phyloP scores from a whole-genome alignment of 2,329 filamentous ascomycete genomes.

The Teratosphaeriaceae sp. region DNA sequence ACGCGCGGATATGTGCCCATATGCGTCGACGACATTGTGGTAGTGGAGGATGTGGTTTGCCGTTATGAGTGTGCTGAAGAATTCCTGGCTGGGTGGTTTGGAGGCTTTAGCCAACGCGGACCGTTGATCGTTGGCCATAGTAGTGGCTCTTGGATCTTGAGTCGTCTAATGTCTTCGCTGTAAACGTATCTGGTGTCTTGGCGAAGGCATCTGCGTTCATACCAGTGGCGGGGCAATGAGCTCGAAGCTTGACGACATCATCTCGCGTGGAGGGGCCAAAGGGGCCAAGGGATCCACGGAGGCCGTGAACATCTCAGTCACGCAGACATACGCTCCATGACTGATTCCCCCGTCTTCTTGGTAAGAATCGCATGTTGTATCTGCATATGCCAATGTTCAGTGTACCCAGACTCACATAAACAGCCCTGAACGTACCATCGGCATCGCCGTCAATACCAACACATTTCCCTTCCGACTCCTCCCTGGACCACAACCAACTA shows the following conservation, averaged over 20 bases:
- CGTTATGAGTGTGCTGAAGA: slow-evolving; percentile 30
- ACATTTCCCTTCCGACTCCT: not conserved
- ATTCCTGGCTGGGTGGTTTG: slow-evolving; percentile 17
- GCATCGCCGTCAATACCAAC: not conserved
- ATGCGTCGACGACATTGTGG: slow-evolving; percentile 28
- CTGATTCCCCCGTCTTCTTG: no score
- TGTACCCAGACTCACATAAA: no score
- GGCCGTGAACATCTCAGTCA: not conserved
- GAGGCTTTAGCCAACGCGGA: slow-evolving; percentile 24
- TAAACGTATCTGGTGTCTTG: no score
- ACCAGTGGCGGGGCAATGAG: not conserved
- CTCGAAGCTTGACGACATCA: not conserved
- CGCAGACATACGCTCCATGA: no score
- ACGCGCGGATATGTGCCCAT: slow-evolving; percentile 30
- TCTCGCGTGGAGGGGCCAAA: not conserved
- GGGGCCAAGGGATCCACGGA: not conserved
- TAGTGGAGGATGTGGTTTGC: slow-evolving; percentile 32
- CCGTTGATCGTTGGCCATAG: slow-evolving; percentile 5
- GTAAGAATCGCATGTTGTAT: no score
- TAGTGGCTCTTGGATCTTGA: no score
- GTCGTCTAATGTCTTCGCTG: no score
- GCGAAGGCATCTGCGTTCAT: not conserved
- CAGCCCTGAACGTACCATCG: no score
- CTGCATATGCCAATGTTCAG: no score
- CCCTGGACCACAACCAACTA: not conserved